A percentile compares a stretch with the other conserved stretches of the same genome.
These are phyloP conservation scores for Flaveria brownii DNA, from an alignment of 129 eudicot species.

Conservation along the genomic window DNA sequence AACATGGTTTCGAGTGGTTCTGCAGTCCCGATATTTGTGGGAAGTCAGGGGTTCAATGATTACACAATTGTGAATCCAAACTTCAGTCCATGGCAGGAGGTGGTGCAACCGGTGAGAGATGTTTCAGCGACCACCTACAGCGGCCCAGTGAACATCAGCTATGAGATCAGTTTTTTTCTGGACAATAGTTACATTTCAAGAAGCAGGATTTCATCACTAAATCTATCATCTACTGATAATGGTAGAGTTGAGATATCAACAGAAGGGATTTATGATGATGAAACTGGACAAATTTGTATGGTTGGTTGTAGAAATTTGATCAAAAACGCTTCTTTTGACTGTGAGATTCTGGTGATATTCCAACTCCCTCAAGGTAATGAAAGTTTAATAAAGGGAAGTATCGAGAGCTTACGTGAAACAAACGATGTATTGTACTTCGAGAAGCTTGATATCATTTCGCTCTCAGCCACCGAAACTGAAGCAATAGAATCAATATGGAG, in stretches of 20 bases:
- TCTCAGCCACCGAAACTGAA: constrained; percentile 18
- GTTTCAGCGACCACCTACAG: neutral
- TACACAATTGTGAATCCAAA: neutral
- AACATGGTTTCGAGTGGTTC: constrained; percentile 44
- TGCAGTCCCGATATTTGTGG: constrained; percentile 49
- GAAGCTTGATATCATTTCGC: constrained; percentile 32
- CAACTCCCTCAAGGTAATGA: constrained; percentile 42
- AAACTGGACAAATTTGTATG: constrained; percentile 64
- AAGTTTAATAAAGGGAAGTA: constrained; percentile 50
- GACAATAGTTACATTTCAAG: neutral
- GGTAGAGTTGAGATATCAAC: constrained; percentile 45
- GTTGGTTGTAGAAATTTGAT: constrained; percentile 60
- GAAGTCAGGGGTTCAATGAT: constrained; percentile 30
- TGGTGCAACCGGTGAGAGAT: neutral
- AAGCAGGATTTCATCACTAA: constrained; percentile 26
- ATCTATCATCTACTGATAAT: constrained; percentile 15
- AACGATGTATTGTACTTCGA: constrained; percentile 56
- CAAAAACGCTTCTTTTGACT: constrained; percentile 38
- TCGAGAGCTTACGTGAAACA: constrained; percentile 50
- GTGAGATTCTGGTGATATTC: constrained; percentile 60
- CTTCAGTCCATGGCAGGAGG: constrained; percentile 1
- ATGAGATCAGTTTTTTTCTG: constrained; percentile 35
- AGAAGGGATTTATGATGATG: constrained; percentile 69
- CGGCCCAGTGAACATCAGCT: constrained; percentile 49
- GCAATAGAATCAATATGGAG: constrained; percentile 55